A percentile compares a stretch with the other conserved stretches of the same genome.
Conservation (phyloP, 108 stramenopile genomes). For the Bacterosira constricta region DNA sequence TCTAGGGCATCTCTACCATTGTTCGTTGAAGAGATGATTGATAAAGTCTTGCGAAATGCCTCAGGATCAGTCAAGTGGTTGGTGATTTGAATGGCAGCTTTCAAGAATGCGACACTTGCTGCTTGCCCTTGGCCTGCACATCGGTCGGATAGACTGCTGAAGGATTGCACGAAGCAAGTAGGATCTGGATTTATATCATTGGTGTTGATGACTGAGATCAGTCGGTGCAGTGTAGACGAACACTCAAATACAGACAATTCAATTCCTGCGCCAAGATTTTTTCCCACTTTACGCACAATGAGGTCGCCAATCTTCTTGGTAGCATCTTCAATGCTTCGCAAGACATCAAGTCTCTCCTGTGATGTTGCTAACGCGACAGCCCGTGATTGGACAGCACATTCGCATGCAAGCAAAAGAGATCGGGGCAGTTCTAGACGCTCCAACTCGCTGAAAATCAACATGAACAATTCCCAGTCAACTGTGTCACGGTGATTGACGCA, state of each 20-base stretch:
- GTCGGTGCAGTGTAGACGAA: constrained; percentile 22
- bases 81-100: constrained; percentile 20
- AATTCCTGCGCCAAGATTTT: constrained; percentile 8
- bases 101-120: constrained; percentile 8
- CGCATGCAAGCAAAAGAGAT: constrained; percentile 66
- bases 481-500: constrained; percentile 53
- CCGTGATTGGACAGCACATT: constrained; percentile 52
- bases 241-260: constrained; percentile 19
- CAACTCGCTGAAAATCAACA: constrained; percentile 60
- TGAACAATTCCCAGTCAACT: constrained; percentile 60
- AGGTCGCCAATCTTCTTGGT: constrained; percentile 14
- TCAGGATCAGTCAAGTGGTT: constrained; percentile 35
- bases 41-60: not conserved
- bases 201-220: constrained; percentile 24
- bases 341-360: constrained; percentile 9
- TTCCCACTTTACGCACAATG: constrained; percentile 15
- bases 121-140: constrained; percentile 5
- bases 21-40: constrained; percentile 1
- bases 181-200: constrained; percentile 2
- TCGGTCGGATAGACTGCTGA: constrained; percentile 6
- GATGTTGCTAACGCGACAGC: constrained; percentile 24
- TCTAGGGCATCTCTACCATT: not conserved
- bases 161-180: constrained; percentile 9
- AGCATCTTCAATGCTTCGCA: constrained; percentile 28
- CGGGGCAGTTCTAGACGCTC: constrained; percentile 56